A percentile compares a stretch with the other conserved stretches of the same genome.
phyloP scores from a whole-genome alignment of 441 rosid species.

The Codiaeum variegatum region DNA sequence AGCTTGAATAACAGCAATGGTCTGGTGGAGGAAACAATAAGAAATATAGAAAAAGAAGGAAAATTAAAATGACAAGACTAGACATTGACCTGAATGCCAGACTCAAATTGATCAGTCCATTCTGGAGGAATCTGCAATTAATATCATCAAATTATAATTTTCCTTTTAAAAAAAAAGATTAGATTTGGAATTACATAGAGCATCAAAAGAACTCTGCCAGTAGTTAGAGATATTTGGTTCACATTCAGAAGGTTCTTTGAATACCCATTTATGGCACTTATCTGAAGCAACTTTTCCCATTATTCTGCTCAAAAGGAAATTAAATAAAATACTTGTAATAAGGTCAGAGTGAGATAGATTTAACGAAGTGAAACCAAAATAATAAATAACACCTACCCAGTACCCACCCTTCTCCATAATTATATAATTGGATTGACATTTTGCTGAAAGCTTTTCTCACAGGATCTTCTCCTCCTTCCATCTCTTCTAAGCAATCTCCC shows the following conservation, averaged over 20 bases:
- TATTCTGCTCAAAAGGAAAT: conserved; percentile 48
- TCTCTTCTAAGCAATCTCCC: conserved; percentile 74
- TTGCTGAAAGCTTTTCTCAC: conserved; percentile 98
- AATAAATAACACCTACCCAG: conserved; percentile 73
- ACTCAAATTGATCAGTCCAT: conserved; percentile 97
- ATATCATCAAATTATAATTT: too few relatives aligned
- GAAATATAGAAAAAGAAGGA: conserved; percentile 11
- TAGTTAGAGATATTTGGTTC: conserved; percentile 69
- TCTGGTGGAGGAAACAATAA: conserved; percentile 36
- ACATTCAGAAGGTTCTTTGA: conserved; percentile 88
- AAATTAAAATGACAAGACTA: conserved; percentile 12
- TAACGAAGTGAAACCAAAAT: conserved; percentile 11
- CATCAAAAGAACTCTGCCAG: conserved; percentile 99
- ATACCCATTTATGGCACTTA: conserved; percentile 99
- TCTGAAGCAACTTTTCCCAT: conserved; percentile 99
- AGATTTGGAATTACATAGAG: conserved; percentile 50
- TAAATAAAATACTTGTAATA: conserved; percentile 28
- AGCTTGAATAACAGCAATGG: conserved; percentile 99
- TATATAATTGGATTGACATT: conserved; percentile 98
- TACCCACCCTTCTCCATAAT: conserved; percentile 99
- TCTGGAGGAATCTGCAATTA: conserved; percentile 88
- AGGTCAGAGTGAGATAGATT: background rate
- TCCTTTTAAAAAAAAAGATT: too few relatives aligned
- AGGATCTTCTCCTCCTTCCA: conserved; percentile 84
- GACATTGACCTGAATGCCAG: conserved; percentile 85